Evolutionary conservation across 306 rosid genomes (phyloP).

Genomic region (Castanea mollissima): DNA sequence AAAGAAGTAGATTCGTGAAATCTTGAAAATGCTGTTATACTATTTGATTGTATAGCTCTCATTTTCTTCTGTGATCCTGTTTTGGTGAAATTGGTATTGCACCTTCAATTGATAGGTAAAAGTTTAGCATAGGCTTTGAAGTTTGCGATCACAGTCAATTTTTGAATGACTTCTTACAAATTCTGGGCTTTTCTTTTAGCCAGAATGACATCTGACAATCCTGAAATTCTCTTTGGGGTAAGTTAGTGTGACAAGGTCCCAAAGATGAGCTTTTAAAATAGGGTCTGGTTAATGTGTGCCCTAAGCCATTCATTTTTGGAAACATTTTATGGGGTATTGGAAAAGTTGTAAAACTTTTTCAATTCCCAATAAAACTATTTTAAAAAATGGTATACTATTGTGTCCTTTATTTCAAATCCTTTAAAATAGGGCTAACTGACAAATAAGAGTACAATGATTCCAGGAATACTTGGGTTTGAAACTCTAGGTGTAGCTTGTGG

Average conservation of each 20-base stretch:
- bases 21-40: background rate
- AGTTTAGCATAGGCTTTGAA: background rate
- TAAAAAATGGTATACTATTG: too few species aligned
- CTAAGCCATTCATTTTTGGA: too few species aligned
- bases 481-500: background rate
- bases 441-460: background rate
- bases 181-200: background rate
- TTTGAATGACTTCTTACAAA: background rate
- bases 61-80: background rate
- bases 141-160: background rate
- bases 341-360: too few species aligned
- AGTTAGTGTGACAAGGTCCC: background rate
- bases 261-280: background rate
- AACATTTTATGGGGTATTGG: too few species aligned
- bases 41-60: background rate
- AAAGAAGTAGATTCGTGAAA: background rate
- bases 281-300: too few species aligned
- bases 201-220: background rate
- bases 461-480: background rate
- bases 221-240: background rate
- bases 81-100: background rate
- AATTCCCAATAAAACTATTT: too few species aligned
- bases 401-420: too few species aligned
- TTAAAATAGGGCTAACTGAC: background rate
- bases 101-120: background rate